Base-by-base conservation (phyloP, 2,329 filamentous ascomycete genomes). In the Stagonosporopsis rhizophila region DNA sequence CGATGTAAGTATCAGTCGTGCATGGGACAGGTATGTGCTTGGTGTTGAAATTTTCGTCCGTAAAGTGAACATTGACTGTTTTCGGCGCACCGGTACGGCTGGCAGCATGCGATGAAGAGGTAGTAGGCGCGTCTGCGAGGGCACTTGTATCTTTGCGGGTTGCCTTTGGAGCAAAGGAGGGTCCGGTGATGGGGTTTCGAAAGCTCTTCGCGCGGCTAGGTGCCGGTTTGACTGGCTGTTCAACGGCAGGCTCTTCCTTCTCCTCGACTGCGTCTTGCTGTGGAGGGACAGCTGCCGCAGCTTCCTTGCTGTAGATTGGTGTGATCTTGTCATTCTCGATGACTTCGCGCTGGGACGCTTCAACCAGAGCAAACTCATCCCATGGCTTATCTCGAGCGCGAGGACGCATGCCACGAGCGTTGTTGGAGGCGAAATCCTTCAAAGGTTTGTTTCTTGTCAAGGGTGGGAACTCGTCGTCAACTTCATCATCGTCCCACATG, bases 401-500 rank as follows among this genome's bases (percentile, higher is more conserved):
- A 58, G 83, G 81, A 49, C 86, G 79, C 47, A 81, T 83, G 25
- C 83, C 88, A 51, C 86, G 83, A 70, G 91, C 92, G 71, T 94
- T 93, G 59, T 89, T 90, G 6, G 84, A 87, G 0, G 90, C 91
- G 66, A 94, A 95, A 19, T 91, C 87, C 6, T 85, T 85, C n/a
- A 95, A 81, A 2, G 87, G 84, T 66, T 89, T 89, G 20, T 85
- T 91, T 32, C 91, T 83, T 55, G 90, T 88, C 37, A 95, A 81
- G 0, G 91, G 87, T 28, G 90, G 90, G 62, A 95, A 95, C 69
- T 95, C 91, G 62, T 92, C 89, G 64, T 96, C 91, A 1, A 94
- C 87, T 69, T 95, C 91, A 44, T 89, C 91, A 52, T 91, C 90
- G 70, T 95, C 86, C 8, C 93, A 90, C 87, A 96, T 92, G 37